These are phyloP conservation scores for Rostrohypoxylon terebratum DNA, from an alignment of 495 filamentous ascomycete genomes.

Conservation along the genomic window DNA sequence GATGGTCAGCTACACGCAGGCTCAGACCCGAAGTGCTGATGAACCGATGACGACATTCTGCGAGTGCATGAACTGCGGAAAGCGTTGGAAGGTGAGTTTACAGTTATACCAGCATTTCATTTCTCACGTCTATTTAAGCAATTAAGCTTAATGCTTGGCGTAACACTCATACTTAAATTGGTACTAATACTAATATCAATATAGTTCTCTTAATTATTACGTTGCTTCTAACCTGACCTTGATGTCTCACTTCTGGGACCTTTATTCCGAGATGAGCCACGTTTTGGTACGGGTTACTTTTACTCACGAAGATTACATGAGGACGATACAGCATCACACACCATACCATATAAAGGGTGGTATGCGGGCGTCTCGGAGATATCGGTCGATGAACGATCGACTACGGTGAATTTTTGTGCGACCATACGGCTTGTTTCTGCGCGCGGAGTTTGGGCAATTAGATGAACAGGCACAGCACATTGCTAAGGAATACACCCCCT, in stretches of 20 bases:
- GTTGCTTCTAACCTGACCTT: not conserved
- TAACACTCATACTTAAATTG: not conserved
- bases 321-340: conserved; percentile 28
- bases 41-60: conserved; percentile 90
- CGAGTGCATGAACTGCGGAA: conserved; percentile 78
- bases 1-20: conserved; percentile 94
- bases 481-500: conserved; percentile 10
- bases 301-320: conserved; percentile 22
- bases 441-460: conserved; percentile 27
- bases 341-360: conserved; percentile 13
- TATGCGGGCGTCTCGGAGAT: conserved; percentile 36
- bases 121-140: not conserved
- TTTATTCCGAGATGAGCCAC: not conserved
- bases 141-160: not conserved
- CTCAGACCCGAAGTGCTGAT: conserved; percentile 94
- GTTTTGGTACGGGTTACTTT: conserved; percentile 14
- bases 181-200: conserved; percentile 20
- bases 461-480: conserved; percentile 6
- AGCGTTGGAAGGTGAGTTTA: conserved; percentile 76
- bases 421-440: conserved; percentile 21
- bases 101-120: not conserved
- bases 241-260: conserved; percentile 2
- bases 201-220: conserved; percentile 36
- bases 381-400: conserved; percentile 29
- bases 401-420: conserved; percentile 20